Base-by-base conservation (phyloP, 176 grass and related monocot genomes). In the Bothriochloa decipiens region DNA sequence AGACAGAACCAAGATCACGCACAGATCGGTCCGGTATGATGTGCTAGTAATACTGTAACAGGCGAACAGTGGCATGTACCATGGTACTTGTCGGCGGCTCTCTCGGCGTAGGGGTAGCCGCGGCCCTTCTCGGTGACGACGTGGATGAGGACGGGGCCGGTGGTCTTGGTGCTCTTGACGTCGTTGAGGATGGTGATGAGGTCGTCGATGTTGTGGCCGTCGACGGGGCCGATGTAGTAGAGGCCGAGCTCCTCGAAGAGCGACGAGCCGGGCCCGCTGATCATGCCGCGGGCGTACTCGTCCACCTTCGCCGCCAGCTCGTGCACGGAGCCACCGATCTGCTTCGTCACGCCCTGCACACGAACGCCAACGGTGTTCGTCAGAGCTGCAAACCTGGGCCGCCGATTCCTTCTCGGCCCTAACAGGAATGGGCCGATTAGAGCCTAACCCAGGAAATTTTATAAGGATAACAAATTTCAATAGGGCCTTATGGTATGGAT, bases 231-330 rank as follows among this genome's bases (percentile, higher is more conserved):
- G 43, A 99, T 99, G 83, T 99, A 96, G 36, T 96, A 99, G 42
- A 99, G 96, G 17, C 96, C 96, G 26, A 99, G 96, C 83, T 99
- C 96, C 87, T 99, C 96, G 81, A 96, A 99, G 32, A 99, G 80
- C 58, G 91, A 86, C 14, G 91, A 96, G 1, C 91, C 85, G 32
- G 91, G 91, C n/a, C 89, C 96, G 76, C 96, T 90, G 84, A 98
- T 98, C 96, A 98, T 98, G 85, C 96, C 96, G 79, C 96, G 90
- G 14, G 96, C 96, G 73, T 99, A 99, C 89, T 99, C 93, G 75
- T 99, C 96, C n/a, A 99, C 96, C 91, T 99, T 99, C 15, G 93
- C 86, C 11, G 96, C 93, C 8, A 99, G 60, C 86, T 99, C 83
- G 85, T 99, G 93, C 91, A 99, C 92, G 6, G 93, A 94, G 4